Percentiles rank a stretch among this genome's conserved stretches.
Evolutionary conservation across 352 stramenopile species (phyloP).

Genomic region (Phytophthora quininea): DNA sequence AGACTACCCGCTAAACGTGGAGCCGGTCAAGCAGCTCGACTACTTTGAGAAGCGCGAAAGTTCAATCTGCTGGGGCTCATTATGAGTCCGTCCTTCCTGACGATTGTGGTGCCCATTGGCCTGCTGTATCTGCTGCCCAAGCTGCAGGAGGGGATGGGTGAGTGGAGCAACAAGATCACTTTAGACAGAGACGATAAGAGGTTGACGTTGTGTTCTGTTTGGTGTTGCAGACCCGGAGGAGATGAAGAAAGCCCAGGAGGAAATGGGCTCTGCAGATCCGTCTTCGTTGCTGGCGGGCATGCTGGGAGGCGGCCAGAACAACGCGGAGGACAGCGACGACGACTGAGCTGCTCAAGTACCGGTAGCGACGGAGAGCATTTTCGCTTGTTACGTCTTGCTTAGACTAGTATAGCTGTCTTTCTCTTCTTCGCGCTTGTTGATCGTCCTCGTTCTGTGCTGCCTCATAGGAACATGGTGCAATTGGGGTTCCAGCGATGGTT

Average conservation of each 20-base stretch:
- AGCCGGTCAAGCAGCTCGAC: conserved; percentile 71
- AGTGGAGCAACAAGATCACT: conserved; percentile 16
- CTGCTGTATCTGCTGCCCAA: conserved; percentile 84
- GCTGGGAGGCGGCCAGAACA: conserved; percentile 64
- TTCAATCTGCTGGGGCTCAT: conserved; percentile 78
- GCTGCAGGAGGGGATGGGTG: conserved; percentile 78
- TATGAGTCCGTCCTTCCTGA: conserved; percentile 86
- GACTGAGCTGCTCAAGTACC: conserved; percentile 29
- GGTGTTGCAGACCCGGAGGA: conserved; percentile 71
- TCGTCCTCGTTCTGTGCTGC: conserved; percentile 1
- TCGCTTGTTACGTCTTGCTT: neutral
- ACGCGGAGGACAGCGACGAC: conserved; percentile 75
- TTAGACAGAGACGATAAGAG: neutral
- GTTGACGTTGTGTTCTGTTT: neutral
- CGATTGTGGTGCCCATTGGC: conserved; percentile 74
- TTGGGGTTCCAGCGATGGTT: conserved; percentile 75
- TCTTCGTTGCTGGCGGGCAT: conserved; percentile 72
- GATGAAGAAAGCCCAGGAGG: conserved; percentile 88
- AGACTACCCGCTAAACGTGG: conserved; percentile 65
- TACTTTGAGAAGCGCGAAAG: conserved; percentile 89
- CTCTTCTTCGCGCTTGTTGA: conserved; percentile 8
- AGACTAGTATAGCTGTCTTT: conserved; percentile 22
- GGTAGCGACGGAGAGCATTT: neutral
- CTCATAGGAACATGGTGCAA: conserved; percentile 74
- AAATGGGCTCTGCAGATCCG: conserved; percentile 78